Evolutionary conservation across 176 grass and related monocot species (phyloP).

Genomic region (Oryza coarctata): DNA sequence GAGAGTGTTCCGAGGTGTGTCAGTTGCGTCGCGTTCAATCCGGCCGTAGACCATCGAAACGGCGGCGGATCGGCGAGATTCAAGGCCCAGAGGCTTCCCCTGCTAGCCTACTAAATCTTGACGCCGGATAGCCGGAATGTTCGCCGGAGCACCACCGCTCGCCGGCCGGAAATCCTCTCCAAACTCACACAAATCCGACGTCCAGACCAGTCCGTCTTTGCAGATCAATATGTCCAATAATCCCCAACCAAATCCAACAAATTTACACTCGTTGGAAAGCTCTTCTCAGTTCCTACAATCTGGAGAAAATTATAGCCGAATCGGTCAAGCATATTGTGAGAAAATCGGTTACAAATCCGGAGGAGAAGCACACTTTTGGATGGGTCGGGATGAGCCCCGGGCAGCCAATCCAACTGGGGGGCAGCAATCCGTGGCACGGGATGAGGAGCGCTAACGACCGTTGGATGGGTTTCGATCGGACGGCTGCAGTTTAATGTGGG

Average conservation of each 20-base stretch:
- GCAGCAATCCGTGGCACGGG: conserved; percentile 47
- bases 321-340: background rate
- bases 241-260: background rate
- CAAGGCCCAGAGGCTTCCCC: background rate
- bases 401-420: background rate
- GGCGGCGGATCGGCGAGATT: background rate
- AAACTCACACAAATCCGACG: conserved; percentile 59
- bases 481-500: conserved; percentile 24
- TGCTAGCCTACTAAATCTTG: background rate
- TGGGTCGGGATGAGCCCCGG: background rate
- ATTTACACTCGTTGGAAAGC: background rate
- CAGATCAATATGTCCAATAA: conserved; percentile 31
- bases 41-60: conserved; percentile 14
- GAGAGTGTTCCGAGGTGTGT: conserved; percentile 29
- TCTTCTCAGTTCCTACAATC: background rate
- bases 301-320: background rate
- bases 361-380: conserved; percentile 74
- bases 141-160: conserved; percentile 28
- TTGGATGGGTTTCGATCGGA: conserved; percentile 42
- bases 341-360: conserved; percentile 50
- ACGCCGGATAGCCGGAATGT: background rate
- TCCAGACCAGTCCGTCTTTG: conserved; percentile 49
- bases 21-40: conserved; percentile 24
- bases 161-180: conserved; percentile 42
- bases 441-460: background rate